phyloP scores from a whole-genome alignment of 1,284 basidiomycete species.

The Pseudozyma sp. region DNA sequence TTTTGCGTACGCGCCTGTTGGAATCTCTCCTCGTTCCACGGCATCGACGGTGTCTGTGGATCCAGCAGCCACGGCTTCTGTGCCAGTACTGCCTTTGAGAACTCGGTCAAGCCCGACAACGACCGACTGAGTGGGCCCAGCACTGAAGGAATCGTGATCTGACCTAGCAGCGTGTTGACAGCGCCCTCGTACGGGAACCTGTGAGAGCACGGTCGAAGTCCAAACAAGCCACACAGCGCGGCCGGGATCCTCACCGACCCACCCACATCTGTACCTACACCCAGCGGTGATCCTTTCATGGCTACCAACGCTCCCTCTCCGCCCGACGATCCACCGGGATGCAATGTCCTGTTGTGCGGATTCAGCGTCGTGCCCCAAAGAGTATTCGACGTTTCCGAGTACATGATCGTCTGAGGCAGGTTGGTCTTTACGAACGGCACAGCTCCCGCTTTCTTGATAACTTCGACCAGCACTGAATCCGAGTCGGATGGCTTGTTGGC shows the following conservation, averaged over 20 bases:
- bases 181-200: slow-evolving; percentile 78
- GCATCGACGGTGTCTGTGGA: slow-evolving; percentile 75
- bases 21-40: slow-evolving; percentile 77
- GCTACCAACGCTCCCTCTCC: slow-evolving; percentile 77
- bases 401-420: slow-evolving; percentile 54
- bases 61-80: slow-evolving; percentile 79
- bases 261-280: slow-evolving; percentile 79
- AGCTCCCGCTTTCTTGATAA: slow-evolving; percentile 75
- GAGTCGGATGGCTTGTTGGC: slow-evolving; percentile 32
- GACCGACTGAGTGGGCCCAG: slow-evolving; percentile 78
- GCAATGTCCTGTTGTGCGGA: slow-evolving; percentile 73
- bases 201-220: slow-evolving; percentile 77
- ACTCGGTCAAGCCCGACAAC: slow-evolving; percentile 75
- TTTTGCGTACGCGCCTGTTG: slow-evolving; percentile 67
- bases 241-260: slow-evolving; percentile 78
- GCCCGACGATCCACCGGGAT: slow-evolving; percentile 75
- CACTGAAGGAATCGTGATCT: slow-evolving; percentile 78
- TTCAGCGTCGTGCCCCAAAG: slow-evolving; percentile 79
- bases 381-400: slow-evolving; percentile 70
- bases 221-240: slow-evolving; percentile 77
- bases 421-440: slow-evolving; percentile 79
- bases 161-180: slow-evolving; percentile 70
- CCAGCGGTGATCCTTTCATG: slow-evolving; percentile 73
- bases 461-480: slow-evolving; percentile 40
- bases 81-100: slow-evolving; percentile 75